Percentiles rank a stretch among this genome's conserved stretches.
Conservation (phyloP, 768 basidiomycete species). For the Cystobasidium ongulense region DNA sequence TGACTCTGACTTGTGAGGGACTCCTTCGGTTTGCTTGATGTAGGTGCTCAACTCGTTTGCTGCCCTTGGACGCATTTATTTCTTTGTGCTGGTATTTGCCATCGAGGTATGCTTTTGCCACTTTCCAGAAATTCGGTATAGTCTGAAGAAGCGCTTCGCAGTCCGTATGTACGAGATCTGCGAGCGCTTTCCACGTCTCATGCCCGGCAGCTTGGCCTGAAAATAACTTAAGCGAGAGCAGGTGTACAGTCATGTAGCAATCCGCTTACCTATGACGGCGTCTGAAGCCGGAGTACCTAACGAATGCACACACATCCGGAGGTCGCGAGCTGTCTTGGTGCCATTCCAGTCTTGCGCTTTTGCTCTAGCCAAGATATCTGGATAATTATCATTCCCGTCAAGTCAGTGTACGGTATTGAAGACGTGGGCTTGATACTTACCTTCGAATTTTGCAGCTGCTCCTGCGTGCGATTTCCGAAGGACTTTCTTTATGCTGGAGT, state of each 20-base stretch:
- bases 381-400: neutral
- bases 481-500: slow-evolving; percentile 65
- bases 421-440: neutral
- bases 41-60: neutral
- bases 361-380: neutral
- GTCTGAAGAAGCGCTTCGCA: slow-evolving; percentile 76
- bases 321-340: slow-evolving; percentile 31
- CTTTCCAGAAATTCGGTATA: slow-evolving; percentile 87
- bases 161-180: slow-evolving; percentile 71
- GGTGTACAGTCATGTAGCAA: neutral
- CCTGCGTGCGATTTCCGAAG: slow-evolving; percentile 29
- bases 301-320: slow-evolving; percentile 25
- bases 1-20: slow-evolving; percentile 69
- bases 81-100: slow-evolving; percentile 71
- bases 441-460: slow-evolving; percentile 33
- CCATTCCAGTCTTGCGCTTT: slow-evolving; percentile 7
- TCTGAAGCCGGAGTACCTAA: slow-evolving; percentile 31
- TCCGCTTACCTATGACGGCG: slow-evolving; percentile 31
- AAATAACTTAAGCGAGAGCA: neutral
- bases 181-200: slow-evolving; percentile 71
- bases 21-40: neutral
- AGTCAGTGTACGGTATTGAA: neutral
- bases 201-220: slow-evolving; percentile 64
- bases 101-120: slow-evolving; percentile 80
- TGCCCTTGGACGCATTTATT: slow-evolving; percentile 48